Evolutionary conservation across 1,139 yeast genomes (phyloP).

Genomic region (Hansenula anomala): DNA sequence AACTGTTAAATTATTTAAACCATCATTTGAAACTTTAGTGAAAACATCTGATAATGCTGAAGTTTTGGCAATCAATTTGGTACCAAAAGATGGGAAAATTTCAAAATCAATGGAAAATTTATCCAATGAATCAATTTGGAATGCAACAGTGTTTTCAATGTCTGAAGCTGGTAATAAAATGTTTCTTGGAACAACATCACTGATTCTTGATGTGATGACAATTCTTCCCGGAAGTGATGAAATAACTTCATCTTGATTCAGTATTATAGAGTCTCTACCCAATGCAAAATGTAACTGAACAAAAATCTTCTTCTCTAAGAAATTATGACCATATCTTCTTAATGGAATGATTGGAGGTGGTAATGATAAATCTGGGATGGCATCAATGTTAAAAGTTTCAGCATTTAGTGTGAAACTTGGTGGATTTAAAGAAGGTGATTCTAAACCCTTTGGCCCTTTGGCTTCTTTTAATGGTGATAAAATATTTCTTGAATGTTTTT

Average conservation of each 20-base stretch:
- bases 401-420: conserved; percentile 17
- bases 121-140: conserved; percentile 80
- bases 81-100: conserved; percentile 91
- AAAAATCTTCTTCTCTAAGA: conserved; percentile 81
- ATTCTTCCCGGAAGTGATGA: conserved; percentile 56
- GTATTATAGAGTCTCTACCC: conserved; percentile 49
- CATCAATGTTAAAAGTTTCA: conserved; percentile 43
- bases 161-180: conserved; percentile 75
- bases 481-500: conserved; percentile 9
- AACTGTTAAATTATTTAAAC: conserved; percentile 34
- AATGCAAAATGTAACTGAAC: conserved; percentile 71
- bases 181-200: conserved; percentile 82
- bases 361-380: conserved; percentile 82
- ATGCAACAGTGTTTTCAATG: conserved; percentile 67
- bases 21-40: conserved; percentile 29
- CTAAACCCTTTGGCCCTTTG: conserved; percentile 6
- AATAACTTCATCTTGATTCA: conserved; percentile 41
- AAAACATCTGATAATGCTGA: conserved; percentile 63
- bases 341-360: conserved; percentile 97
- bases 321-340: conserved; percentile 92
- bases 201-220: conserved; percentile 67
- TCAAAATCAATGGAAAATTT: conserved; percentile 84
- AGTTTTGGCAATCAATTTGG: conserved; percentile 84
- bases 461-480: conserved; percentile 20
- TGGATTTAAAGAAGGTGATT: conserved; percentile 14